Percentiles rank a stretch among this genome's conserved stretches.
Evolutionary conservation across 2,329 filamentous ascomycete genomes (phyloP).

Genomic region (Metarhizium anisopliae): DNA sequence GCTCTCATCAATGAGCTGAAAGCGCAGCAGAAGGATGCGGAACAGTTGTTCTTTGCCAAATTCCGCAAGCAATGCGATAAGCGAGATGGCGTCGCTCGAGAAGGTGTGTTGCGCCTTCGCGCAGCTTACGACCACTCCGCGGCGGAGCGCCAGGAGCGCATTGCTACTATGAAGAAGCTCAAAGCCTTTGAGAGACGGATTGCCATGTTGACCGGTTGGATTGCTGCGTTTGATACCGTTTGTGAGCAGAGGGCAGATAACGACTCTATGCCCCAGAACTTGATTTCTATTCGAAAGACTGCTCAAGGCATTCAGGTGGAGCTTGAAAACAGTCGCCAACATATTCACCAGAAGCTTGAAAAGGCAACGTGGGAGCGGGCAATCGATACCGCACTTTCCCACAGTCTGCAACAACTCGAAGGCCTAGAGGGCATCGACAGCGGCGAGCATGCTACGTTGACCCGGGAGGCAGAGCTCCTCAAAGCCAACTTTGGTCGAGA

Average conservation of each 20-base stretch:
- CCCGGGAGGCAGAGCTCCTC: conserved; percentile 75
- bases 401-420: conserved; percentile 71
- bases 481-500: conserved; percentile 78
- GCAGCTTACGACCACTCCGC: conserved; percentile 75
- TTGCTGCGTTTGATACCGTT: conserved; percentile 79
- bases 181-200: conserved; percentile 80
- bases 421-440: conserved; percentile 40
- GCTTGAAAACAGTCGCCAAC: conserved; percentile 80
- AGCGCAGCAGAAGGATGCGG: conserved; percentile 83
- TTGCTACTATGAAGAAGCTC: conserved; percentile 71
- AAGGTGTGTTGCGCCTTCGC: conserved; percentile 73
- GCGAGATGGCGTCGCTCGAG: conserved; percentile 63
- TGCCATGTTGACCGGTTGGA: conserved; percentile 79
- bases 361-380: conserved; percentile 80
- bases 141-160: conserved; percentile 68
- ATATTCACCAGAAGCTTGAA: conserved; percentile 76
- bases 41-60: conserved; percentile 73
- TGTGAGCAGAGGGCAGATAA: conserved; percentile 51
- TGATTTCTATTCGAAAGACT: conserved; percentile 73
- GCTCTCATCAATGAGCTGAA: conserved; percentile 93
- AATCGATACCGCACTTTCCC: conserved; percentile 79
- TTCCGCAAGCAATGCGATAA: conserved; percentile 88
- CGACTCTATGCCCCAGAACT: conserved; percentile 56
- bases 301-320: conserved; percentile 83
- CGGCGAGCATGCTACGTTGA: conserved; percentile 60